Evolutionary conservation across 352 stramenopile genomes (phyloP).

Genomic region (Pythium insidiosum): DNA sequence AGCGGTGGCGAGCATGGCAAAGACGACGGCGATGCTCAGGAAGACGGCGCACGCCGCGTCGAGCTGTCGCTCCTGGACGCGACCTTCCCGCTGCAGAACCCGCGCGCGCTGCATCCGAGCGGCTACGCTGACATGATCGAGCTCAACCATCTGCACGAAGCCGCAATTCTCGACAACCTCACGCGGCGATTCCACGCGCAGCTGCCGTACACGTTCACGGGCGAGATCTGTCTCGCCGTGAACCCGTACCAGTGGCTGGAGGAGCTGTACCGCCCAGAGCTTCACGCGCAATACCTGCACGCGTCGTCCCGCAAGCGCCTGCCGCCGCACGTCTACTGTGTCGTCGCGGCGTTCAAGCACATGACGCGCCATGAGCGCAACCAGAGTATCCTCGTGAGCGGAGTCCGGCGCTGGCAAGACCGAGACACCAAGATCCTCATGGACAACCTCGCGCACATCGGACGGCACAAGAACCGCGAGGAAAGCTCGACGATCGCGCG

Average conservation of each 20-base stretch:
- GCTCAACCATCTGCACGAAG: slow-evolving; percentile 84
- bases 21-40: slow-evolving; percentile 3
- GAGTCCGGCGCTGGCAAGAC: slow-evolving; percentile 91
- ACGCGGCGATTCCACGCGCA: slow-evolving; percentile 63
- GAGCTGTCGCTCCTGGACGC: slow-evolving; percentile 25
- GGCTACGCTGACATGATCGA: slow-evolving; percentile 73
- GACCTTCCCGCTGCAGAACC: slow-evolving; percentile 66
- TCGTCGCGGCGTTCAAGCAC: slow-evolving; percentile 61
- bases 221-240: slow-evolving; percentile 94
- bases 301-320: slow-evolving; percentile 32
- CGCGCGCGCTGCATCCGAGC: slow-evolving; percentile 12
- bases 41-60: slow-evolving; percentile 1
- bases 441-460: slow-evolving; percentile 79
- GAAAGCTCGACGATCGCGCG: slow-evolving; percentile 68
- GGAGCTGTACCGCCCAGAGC: slow-evolving; percentile 63
- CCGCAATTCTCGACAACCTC: slow-evolving; percentile 88
- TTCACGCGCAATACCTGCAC: slow-evolving; percentile 58
- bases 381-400: slow-evolving; percentile 83
- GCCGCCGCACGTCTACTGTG: slow-evolving; percentile 64
- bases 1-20: slow-evolving; percentile 16
- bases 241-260: slow-evolving; percentile 93
- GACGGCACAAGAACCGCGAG: no score
- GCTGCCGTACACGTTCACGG: slow-evolving; percentile 93
- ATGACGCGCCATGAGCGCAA: slow-evolving; percentile 50
- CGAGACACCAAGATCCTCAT: slow-evolving; percentile 91